Evolutionary conservation across 2,329 filamentous ascomycete genomes (phyloP).

Genomic region (Paecilomyces sp.): DNA sequence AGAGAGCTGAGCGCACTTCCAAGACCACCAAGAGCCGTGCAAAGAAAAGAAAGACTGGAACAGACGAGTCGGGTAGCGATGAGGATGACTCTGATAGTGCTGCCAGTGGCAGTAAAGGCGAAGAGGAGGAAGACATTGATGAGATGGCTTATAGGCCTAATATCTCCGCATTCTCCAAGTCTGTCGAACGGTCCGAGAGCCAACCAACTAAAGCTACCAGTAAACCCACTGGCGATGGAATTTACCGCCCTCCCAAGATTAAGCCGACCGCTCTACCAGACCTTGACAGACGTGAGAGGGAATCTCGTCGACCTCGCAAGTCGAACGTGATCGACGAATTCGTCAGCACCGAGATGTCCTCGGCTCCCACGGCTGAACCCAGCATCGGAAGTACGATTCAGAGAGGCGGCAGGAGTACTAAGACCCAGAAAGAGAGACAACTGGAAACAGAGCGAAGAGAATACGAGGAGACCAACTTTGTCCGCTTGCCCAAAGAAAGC

Average conservation of each 20-base stretch:
- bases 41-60: conserved; percentile 17
- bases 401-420: conserved; percentile 68
- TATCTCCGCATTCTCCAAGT: conserved; percentile 38
- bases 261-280: conserved; percentile 77
- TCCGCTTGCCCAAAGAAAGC: conserved; percentile 73
- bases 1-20: conserved; percentile 20
- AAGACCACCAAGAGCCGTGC: conserved; percentile 21
- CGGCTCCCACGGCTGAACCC: conserved; percentile 73
- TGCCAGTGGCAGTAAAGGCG: conserved; percentile 13
- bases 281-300: conserved; percentile 52
- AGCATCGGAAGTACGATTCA: conserved; percentile 88
- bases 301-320: conserved; percentile 57
- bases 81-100: conserved; percentile 9
- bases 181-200: conserved; percentile 25
- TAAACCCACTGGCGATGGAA: conserved; percentile 48
- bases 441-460: conserved; percentile 70
- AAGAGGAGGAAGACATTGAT: conserved; percentile 43
- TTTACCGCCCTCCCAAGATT: conserved; percentile 85
- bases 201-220: conserved; percentile 15
- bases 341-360: conserved; percentile 73
- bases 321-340: conserved; percentile 91
- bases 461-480: conserved; percentile 91
- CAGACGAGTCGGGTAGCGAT: conserved; percentile 20
- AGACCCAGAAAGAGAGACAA: conserved; percentile 67
- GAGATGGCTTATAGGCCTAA: conserved; percentile 59